Evolutionary conservation across 2,329 filamentous ascomycete genomes (phyloP).

Genomic region (Sporothrix euskadiensis): DNA sequence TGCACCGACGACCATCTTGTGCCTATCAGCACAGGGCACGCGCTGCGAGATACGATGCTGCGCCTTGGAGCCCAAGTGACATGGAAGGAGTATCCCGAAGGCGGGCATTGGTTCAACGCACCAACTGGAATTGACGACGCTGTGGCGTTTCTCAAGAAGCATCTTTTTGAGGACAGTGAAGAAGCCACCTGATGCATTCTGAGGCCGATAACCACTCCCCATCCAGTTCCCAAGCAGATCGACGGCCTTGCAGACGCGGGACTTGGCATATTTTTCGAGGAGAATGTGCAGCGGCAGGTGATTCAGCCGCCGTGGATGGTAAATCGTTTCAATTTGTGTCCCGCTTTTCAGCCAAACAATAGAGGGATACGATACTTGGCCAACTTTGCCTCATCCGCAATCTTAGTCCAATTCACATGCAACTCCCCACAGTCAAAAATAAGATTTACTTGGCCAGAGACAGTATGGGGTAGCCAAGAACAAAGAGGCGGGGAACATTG

Average conservation of each 20-base stretch:
- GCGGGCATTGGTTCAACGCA: conserved; percentile 49
- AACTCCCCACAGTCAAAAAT: neutral
- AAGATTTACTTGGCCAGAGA: neutral
- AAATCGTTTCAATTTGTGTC: neutral
- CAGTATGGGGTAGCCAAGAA: neutral
- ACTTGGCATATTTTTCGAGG: conserved; percentile 10
- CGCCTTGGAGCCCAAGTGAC: conserved; percentile 43
- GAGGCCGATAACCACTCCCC: neutral
- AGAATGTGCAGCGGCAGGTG: neutral
- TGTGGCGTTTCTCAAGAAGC: conserved; percentile 15
- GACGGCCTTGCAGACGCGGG: conserved; percentile 10
- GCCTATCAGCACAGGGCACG: conserved; percentile 41
- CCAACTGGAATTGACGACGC: conserved; percentile 48
- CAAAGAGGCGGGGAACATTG: neutral
- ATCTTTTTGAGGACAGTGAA: neutral
- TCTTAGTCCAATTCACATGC: neutral
- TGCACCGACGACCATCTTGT: conserved; percentile 48
- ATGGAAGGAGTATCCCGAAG: conserved; percentile 46
- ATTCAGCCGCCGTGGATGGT: conserved; percentile 12
- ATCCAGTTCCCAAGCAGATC: neutral
- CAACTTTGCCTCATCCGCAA: neutral
- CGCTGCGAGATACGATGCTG: conserved; percentile 40
- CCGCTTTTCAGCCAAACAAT: neutral
- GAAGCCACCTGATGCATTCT: neutral
- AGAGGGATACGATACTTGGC: neutral